Evolutionary conservation across 2,329 filamentous ascomycete genomes (phyloP), one percentile per base, ranked within the genome.

Genomic region (Lachnellula subtilissima): DNA sequence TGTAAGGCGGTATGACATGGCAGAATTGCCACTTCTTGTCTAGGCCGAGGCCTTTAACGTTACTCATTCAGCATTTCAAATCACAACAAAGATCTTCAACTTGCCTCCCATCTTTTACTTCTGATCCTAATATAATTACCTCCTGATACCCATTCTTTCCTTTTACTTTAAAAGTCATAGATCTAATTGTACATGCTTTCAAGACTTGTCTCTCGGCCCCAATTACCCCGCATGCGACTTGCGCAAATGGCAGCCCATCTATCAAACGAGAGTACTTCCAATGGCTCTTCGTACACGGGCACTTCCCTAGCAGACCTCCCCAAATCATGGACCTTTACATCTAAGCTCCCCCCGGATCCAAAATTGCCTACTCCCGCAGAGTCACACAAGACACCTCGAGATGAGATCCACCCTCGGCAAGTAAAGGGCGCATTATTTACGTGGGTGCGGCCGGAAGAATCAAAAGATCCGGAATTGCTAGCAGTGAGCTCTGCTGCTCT

Each of bases 351-450:
- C 3, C 73, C 91, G 8, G 94, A 99, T 69, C 72, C 86, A 11
- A 74, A 82, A 28, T 96, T 89, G 69, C 86, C 91, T 15, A 95
- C 91, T 0, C 91, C 94, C 0, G 81, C 85, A 58, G 80, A 81
- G 57, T 97, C 93, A 0, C 90, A 97, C 72, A 81, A 83, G 64
- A 91, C 90, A 0, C 87, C 91, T 1, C 85, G 93, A 65, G 81
- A 87, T 55, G 76, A 86, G 37, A 86, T 97, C 49, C 80, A 82
- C 0, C 93, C 94, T 15, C 87, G 92, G 49, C 79, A 91, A 71
- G 94, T 99, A 42, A 90, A 87, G 69, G 83, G 86, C 57, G 93
- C 94, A 4, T 74, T 93, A 50, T 99, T 89, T 74, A 96, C 92
- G 8, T 99, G 87, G 78, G 91, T 99, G 19, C 85, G 91, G 4